Base-by-base conservation (phyloP, 1,284 basidiomycete genomes). In the Leccinum pachyderme region DNA sequence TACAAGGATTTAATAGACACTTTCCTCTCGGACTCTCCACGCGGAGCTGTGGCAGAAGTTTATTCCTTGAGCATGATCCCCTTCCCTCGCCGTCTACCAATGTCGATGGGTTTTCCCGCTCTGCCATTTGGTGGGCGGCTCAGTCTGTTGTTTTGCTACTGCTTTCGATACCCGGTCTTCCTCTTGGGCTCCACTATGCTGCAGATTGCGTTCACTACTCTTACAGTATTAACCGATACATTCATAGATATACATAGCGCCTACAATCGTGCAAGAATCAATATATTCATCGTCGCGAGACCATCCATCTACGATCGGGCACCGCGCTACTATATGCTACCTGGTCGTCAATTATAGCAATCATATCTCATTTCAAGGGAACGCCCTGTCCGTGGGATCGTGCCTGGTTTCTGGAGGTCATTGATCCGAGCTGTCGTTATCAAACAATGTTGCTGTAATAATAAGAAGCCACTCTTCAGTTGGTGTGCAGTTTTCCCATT, bases 161-260 rank as follows among this genome's bases (percentile, higher is more conserved):
- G 8, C 24, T 9, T 44, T 43, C 24, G 2, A 9, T 44, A 12
- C 24, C 43, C 25, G 25, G 25, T 25, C 15, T 44, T 28, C 28
- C 25, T 25, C n/a, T 45, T 28, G 25, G 15, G 13, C 44, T 45
- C 33, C 24, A 33, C 25, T 22, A 15, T 50, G 47, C 35, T 58
- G 28, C n/a, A 37, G 51, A 29, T 51, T 15, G 31, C 6, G 25
- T 18, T 48, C 8, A 31, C n/a, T 59, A 51, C 35, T 4, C 31
- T 12, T 50, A 48, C 50, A 51, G 48, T 46, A 41, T 24, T 47
- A 32, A 52, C 27, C n/a, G 25, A 25, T 25, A 4, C 43, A n/a
- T 44, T n/a, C 32, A 52, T 64, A 55, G 54, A 66, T 59, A 53
- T 47, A 46, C 29, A 43, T 27, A 43, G 28, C 37, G 13, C 27